Base-by-base conservation (phyloP, 2,329 filamentous ascomycete genomes). In the Neofusicoccum kwambonambiense region DNA sequence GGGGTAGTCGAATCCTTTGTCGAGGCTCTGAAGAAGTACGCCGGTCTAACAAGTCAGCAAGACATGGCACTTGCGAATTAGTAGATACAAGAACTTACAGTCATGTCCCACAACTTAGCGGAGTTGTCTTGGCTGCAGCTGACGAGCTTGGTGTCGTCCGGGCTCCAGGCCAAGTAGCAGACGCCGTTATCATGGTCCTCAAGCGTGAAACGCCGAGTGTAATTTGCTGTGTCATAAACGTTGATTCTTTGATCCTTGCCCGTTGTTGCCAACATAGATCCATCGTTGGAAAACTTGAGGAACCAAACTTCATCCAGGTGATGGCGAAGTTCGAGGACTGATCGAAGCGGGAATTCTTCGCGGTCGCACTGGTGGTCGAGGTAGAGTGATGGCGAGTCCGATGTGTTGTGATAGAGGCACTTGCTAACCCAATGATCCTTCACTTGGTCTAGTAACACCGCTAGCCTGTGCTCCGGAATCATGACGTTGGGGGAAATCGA, bases 401-500 rank as follows among this genome's bases (percentile, higher is more conserved):
- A 84, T 3, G 89, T 92, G 62, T 96, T 97, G 79, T 99, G 95
- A 76, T 93, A 98, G 44, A 93, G 80, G 75, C 95, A 99, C 35
- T 86, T 87, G 60, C 89, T 86, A 65, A 97, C 91, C 79, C 97
- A 94, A 68, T 84, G 87, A 67, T 89, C 85, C 75, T 97, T 97
- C 42, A 97, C 88, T 69, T 96, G 89, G 65, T 93, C 85, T 61
- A 99, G 81, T 15, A 99, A 82, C 39, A 88, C 85, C 1, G 92
- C 92, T 50, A 99, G 82, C 6, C 95, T 89, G 75, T 95, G 91
- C 73, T 97, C 92, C 1, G 95, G 95, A 63, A 99, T 90, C 93
- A 99, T 98, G 50, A 97, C 91, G 3, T 93, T 95, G 0, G 95
- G 94, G 1, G 95, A 97, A 75, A 99, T 96, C 64, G 88, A 97